These are phyloP conservation scores for Thelonectria discophora DNA, from an alignment of 2,329 filamentous ascomycete genomes.

Conservation along the genomic window DNA sequence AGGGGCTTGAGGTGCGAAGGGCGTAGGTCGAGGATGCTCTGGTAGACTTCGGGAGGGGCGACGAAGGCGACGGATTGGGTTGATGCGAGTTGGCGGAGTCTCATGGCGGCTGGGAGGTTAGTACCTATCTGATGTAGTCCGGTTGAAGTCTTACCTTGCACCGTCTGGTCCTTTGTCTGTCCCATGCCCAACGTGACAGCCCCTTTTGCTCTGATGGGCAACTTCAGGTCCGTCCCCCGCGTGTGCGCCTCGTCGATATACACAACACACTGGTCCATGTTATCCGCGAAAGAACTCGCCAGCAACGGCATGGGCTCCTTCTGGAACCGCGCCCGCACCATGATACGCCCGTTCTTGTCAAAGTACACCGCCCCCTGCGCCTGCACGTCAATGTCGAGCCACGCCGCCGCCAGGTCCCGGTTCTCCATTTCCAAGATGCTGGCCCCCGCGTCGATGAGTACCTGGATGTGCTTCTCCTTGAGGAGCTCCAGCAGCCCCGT, in stretches of 20 bases:
- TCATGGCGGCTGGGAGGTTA: constrained; percentile 65
- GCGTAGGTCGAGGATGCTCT: constrained; percentile 63
- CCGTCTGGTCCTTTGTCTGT: constrained; percentile 68
- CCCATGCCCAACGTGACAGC: constrained; percentile 65
- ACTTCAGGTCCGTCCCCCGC: constrained; percentile 66
- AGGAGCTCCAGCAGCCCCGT: constrained; percentile 45
- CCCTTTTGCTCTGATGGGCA: constrained; percentile 57
- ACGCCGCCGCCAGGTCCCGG: constrained; percentile 55
- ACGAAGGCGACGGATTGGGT: constrained; percentile 66
- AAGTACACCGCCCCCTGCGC: constrained; percentile 65
- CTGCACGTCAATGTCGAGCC: constrained; percentile 57
- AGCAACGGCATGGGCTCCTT: constrained; percentile 29
- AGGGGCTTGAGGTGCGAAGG: neutral
- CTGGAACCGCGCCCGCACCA: constrained; percentile 31
- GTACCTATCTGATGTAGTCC: constrained; percentile 49
- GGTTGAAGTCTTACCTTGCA: constrained; percentile 64
- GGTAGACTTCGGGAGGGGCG: constrained; percentile 67
- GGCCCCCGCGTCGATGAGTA: constrained; percentile 72
- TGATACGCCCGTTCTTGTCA: constrained; percentile 33
- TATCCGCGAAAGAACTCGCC: constrained; percentile 34
- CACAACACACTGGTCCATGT: constrained; percentile 25
- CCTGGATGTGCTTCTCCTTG: constrained; percentile 49
- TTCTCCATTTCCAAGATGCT: constrained; percentile 71
- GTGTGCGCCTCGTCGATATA: constrained; percentile 58
- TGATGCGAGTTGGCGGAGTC: constrained; percentile 65